A percentile compares a stretch with the other conserved stretches of the same genome.
These are phyloP conservation scores for Limtongia smithiae DNA, from an alignment of 805 yeast species.

Conservation along the genomic window DNA sequence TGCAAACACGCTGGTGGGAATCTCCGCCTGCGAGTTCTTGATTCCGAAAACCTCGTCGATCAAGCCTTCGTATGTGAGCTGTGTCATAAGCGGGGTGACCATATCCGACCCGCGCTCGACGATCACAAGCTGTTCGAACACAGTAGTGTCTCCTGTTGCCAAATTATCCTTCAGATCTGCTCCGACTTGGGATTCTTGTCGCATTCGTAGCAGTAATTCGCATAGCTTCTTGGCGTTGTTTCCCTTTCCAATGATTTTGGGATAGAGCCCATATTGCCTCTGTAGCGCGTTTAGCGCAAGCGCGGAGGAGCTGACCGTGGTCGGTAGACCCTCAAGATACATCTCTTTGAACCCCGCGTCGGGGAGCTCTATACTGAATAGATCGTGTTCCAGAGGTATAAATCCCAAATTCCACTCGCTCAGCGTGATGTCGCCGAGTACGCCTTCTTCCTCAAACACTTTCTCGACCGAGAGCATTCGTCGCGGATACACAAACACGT, in stretches of 20 bases:
- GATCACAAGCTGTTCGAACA: slow-evolving; percentile 60
- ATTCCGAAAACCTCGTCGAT: slow-evolving; percentile 67
- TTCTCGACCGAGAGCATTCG: slow-evolving; percentile 31
- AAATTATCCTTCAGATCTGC: slow-evolving; percentile 26
- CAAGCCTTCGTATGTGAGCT: slow-evolving; percentile 77
- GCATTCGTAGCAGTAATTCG: slow-evolving; percentile 38
- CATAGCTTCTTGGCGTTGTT: slow-evolving; percentile 49
- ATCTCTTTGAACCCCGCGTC: slow-evolving; percentile 42
- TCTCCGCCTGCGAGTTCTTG: slow-evolving; percentile 33
- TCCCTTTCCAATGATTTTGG: slow-evolving; percentile 61
- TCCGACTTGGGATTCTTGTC: slow-evolving; percentile 29
- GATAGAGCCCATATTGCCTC: slow-evolving; percentile 44
- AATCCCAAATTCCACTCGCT: slow-evolving; percentile 46
- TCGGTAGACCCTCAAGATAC: slow-evolving; percentile 35
- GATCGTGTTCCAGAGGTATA: slow-evolving; percentile 42
- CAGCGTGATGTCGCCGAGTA: slow-evolving; percentile 44
- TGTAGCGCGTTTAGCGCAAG: slow-evolving; percentile 49
- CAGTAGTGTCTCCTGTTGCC: slow-evolving; percentile 33
- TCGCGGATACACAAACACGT: slow-evolving; percentile 33
- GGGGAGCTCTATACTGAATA: slow-evolving; percentile 44
- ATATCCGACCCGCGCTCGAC: slow-evolving; percentile 76
- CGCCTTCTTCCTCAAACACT: slow-evolving; percentile 38
- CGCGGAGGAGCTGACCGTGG: slow-evolving; percentile 47
- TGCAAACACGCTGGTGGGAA: slow-evolving; percentile 33
- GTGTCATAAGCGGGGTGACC: slow-evolving; percentile 66